Base-by-base conservation (phyloP, 2,329 filamentous ascomycete species). In the Hirsutella minnesotensis region DNA sequence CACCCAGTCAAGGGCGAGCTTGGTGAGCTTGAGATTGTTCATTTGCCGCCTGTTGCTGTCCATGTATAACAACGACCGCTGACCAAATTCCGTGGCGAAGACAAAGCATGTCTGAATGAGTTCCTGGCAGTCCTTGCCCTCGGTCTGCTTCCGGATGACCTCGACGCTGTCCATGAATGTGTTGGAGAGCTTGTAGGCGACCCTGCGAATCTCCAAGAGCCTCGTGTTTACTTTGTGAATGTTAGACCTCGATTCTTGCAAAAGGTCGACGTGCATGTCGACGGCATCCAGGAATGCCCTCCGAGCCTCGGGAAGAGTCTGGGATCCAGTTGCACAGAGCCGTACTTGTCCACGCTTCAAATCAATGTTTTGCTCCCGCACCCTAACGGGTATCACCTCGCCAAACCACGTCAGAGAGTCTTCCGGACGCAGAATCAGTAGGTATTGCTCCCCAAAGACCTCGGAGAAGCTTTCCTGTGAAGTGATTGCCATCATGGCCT, bases 101-200 rank as follows among this genome's bases (percentile, higher is more conserved):
- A 94, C 85, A 61, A 96, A 98, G 64, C 90, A 98, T 5, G 88
- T 94, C 62, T 98, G 92, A 49, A 98, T 92, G 24, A 98, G 77
- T 56, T 98, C 92, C 54, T 95, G 88, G 58, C 90, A 95, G 50
- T 92, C 83, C 49, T 90, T 76, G 9, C 83, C 86, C 44, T 76
- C 73, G 1, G 88, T 88, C 62, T 98, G 90, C 51, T 80, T 81
- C 49, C 88, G 77, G 49, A 98, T 92, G 48, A 86, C 87, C 58
- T 94, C 87, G 37, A 98, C 92, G 58, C 88, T 95, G 62, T 96
- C 90, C 87, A 98, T 95, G 63, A 98, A 96, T 7, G 88, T 87
- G 64, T 95, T 96, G 41, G 88, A 95, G 36, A 98, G 73, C 62
- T 94, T 95, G 70, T 94, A 96, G 3, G 90, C 87, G 3, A 94